Percentiles rank a stretch among this genome's conserved stretches.
Evolutionary conservation across 805 yeast species (phyloP).

Genomic region (Candida stauntonica): DNA sequence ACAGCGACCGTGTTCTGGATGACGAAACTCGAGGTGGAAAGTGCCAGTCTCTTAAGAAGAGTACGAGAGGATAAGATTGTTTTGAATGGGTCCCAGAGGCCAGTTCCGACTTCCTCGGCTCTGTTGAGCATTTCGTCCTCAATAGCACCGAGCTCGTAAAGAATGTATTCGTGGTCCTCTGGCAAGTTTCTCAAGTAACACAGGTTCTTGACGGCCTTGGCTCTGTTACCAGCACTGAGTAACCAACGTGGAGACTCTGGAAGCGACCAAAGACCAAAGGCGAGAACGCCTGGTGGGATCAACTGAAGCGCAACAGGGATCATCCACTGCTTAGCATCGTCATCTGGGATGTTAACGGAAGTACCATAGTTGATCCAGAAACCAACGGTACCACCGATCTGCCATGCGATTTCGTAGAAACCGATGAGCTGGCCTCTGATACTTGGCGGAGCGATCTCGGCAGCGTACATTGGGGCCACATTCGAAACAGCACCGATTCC

Average conservation of each 20-base stretch:
- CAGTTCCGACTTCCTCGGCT: slow-evolving; percentile 30
- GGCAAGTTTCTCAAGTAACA: slow-evolving; percentile 36
- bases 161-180: slow-evolving; percentile 35
- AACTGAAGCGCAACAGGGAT: slow-evolving; percentile 46
- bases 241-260: slow-evolving; percentile 46
- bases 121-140: slow-evolving; percentile 25
- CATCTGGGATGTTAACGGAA: slow-evolving; percentile 26
- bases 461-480: slow-evolving; percentile 45
- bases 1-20: slow-evolving; percentile 47
- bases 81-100: slow-evolving; percentile 37
- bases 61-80: slow-evolving; percentile 30
- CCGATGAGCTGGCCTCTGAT: slow-evolving; percentile 45
- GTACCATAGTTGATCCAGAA: slow-evolving; percentile 22
- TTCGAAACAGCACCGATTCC: slow-evolving; percentile 51
- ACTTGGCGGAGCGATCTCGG: slow-evolving; percentile 43
- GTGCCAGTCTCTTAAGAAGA: slow-evolving; percentile 33
- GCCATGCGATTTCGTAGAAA: slow-evolving; percentile 47
- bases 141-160: slow-evolving; percentile 35
- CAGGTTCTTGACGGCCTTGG: slow-evolving; percentile 31
- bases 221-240: slow-evolving; percentile 31
- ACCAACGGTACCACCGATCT: slow-evolving; percentile 19
- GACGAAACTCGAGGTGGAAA: slow-evolving; percentile 36
- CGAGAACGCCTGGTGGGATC: slow-evolving; percentile 40
- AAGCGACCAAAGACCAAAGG: slow-evolving; percentile 35
- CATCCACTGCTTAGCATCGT: slow-evolving; percentile 36